Conservation (phyloP, 2,329 filamentous ascomycete species). For the Paracamarosporium sp. region DNA sequence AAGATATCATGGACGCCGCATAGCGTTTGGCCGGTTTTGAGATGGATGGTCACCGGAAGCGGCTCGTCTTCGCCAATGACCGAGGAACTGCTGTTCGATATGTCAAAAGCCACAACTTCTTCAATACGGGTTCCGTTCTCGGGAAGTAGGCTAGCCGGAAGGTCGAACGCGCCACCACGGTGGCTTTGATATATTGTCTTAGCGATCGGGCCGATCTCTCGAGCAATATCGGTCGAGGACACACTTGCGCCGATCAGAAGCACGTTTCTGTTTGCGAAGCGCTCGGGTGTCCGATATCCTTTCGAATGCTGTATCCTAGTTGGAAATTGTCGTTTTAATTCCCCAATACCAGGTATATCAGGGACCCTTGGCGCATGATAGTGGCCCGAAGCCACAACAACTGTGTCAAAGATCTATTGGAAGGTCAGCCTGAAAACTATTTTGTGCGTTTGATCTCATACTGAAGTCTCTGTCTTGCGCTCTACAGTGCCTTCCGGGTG, state of each 20-base stretch:
- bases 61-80: conserved; percentile 25
- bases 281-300: conserved; percentile 54
- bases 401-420: conserved; percentile 54
- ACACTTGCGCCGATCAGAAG: conserved; percentile 64
- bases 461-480: conserved; percentile 15
- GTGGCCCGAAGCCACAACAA: conserved; percentile 62
- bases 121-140: conserved; percentile 59
- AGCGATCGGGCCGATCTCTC: conserved; percentile 56
- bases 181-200: conserved; percentile 62
- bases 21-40: conserved; percentile 62
- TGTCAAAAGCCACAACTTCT: conserved; percentile 58
- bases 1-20: conserved; percentile 67
- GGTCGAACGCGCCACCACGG: conserved; percentile 66
- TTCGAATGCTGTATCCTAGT: conserved; percentile 59
- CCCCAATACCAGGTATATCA: conserved; percentile 54
- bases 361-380: conserved; percentile 61
- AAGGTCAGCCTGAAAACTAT: neutral
- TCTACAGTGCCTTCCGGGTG: conserved; percentile 6
- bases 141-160: conserved; percentile 62
- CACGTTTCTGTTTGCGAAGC: conserved; percentile 63
- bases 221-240: conserved; percentile 62
- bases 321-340: conserved; percentile 56
- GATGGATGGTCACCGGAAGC: conserved; percentile 58
- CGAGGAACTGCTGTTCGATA: neutral
- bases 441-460: neutral